phyloP scores from a whole-genome alignment of 2,329 filamentous ascomycete genomes.

The Claviceps purpurea region DNA sequence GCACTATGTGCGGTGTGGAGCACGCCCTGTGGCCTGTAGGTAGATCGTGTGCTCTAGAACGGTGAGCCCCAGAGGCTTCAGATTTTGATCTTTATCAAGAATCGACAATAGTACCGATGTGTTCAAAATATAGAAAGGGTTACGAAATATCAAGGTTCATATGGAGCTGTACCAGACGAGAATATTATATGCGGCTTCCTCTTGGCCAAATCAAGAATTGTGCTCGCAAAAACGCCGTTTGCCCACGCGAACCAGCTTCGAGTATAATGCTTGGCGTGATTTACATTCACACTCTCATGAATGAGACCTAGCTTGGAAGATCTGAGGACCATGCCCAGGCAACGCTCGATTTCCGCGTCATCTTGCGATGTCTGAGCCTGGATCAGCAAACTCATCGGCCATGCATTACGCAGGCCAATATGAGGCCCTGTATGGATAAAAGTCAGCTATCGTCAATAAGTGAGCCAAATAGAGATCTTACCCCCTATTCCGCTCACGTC shows the following conservation, averaged over 20 bases:
- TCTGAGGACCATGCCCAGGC: slow-evolving; percentile 60
- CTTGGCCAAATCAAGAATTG: slow-evolving; percentile 77
- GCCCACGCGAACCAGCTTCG: slow-evolving; percentile 97
- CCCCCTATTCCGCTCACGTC: slow-evolving; percentile 84
- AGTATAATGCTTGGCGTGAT: slow-evolving; percentile 53
- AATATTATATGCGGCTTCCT: slow-evolving; percentile 84
- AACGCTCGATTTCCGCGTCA: slow-evolving; percentile 66
- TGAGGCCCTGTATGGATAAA: slow-evolving; percentile 32
- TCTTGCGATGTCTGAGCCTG: slow-evolving; percentile 81
- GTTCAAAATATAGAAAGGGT: neutral
- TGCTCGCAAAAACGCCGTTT: slow-evolving; percentile 89
- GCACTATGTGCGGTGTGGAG: too few relatives aligned
- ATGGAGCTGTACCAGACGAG: slow-evolving; percentile 46
- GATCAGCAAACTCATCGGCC: slow-evolving; percentile 91
- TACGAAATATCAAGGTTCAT: slow-evolving; percentile 28
- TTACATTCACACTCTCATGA: slow-evolving; percentile 86
- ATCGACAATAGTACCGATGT: neutral
- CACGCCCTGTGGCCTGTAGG: too few relatives aligned
- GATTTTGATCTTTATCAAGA: neutral
- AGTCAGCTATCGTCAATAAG: slow-evolving; percentile 5
- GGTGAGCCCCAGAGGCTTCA: neutral
- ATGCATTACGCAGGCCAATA: slow-evolving; percentile 79
- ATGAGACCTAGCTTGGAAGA: slow-evolving; percentile 68
- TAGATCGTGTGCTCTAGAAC: too few relatives aligned
- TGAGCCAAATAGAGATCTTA: slow-evolving; percentile 18